phyloP scores from a whole-genome alignment of 208 protist species.

The Leishmania martiniquensis region DNA sequence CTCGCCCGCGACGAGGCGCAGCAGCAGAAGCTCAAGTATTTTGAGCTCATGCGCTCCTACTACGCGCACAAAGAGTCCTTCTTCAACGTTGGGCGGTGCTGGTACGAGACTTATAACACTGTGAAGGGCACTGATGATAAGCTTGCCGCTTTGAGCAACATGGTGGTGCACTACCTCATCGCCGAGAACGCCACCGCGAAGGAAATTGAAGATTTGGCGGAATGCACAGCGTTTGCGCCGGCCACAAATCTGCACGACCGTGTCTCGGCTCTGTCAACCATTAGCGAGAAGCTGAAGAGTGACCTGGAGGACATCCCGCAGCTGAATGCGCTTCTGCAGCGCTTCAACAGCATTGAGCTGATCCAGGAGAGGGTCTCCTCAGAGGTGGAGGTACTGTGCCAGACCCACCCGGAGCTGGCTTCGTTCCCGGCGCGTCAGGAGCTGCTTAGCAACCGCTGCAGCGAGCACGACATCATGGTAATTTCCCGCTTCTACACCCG shows the following conservation, averaged over 20 bases:
- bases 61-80: constrained; percentile 83
- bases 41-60: constrained; percentile 90
- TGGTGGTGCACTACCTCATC: constrained; percentile 85
- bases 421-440: constrained; percentile 54
- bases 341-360: constrained; percentile 88
- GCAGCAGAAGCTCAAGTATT: constrained; percentile 85
- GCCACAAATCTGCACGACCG: constrained; percentile 65
- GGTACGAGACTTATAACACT: constrained; percentile 94
- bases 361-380: constrained; percentile 75
- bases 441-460: constrained; percentile 92
- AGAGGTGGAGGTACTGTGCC: constrained; percentile 60
- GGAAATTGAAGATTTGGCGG: constrained; percentile 78
- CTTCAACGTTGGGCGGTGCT: constrained; percentile 94
- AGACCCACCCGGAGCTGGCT: constrained; percentile 74
- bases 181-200: constrained; percentile 79
- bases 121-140: constrained; percentile 71
- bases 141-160: constrained; percentile 74
- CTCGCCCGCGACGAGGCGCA: constrained; percentile 68
- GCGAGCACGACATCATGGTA: constrained; percentile 96
- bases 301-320: constrained; percentile 77
- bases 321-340: constrained; percentile 71
- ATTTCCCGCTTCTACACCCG: constrained; percentile 95
- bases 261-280: constrained; percentile 45
- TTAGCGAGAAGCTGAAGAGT: constrained; percentile 60
- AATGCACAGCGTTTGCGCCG: constrained; percentile 78